Conservation (phyloP, 495 filamentous ascomycete genomes). For the Penicillium cosmopolitanum region DNA sequence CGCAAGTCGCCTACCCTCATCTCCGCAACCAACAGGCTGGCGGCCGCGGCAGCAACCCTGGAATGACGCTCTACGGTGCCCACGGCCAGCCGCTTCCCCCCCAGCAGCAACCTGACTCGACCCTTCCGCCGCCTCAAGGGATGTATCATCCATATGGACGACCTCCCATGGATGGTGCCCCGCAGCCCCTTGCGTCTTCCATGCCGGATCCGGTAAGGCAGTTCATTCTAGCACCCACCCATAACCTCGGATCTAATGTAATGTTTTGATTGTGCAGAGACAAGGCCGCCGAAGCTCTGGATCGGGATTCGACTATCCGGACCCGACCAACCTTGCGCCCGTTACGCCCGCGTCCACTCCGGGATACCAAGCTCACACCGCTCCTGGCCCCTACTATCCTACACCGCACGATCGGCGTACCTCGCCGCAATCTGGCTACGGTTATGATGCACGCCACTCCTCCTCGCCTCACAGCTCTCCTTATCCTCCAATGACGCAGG, state of each 20-base stretch:
- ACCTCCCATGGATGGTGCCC: constrained; percentile 42
- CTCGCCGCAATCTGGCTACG: constrained; percentile 53
- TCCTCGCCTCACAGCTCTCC: constrained; percentile 55
- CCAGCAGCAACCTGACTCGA: constrained; percentile 54
- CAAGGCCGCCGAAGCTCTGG: constrained; percentile 51
- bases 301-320: constrained; percentile 56
- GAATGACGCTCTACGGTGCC: constrained; percentile 66
- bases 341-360: constrained; percentile 54
- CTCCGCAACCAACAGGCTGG: constrained; percentile 51
- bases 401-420: constrained; percentile 51
- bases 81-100: constrained; percentile 74
- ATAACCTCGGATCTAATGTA: constrained; percentile 24
- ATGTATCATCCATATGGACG: constrained; percentile 46
- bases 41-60: constrained; percentile 44
- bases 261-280: constrained; percentile 35
- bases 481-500: constrained; percentile 44
- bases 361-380: constrained; percentile 52
- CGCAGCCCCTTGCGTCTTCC: constrained; percentile 40
- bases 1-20: constrained; percentile 71
- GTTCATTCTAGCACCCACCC: constrained; percentile 11
- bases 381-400: constrained; percentile 51
- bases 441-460: constrained; percentile 52
- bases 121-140: constrained; percentile 54
- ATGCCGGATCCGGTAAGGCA: constrained; percentile 54
- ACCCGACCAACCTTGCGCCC: constrained; percentile 57